phyloP scores from a whole-genome alignment of 495 filamentous ascomycete genomes.

The Aspergillus incahuasiensis region DNA sequence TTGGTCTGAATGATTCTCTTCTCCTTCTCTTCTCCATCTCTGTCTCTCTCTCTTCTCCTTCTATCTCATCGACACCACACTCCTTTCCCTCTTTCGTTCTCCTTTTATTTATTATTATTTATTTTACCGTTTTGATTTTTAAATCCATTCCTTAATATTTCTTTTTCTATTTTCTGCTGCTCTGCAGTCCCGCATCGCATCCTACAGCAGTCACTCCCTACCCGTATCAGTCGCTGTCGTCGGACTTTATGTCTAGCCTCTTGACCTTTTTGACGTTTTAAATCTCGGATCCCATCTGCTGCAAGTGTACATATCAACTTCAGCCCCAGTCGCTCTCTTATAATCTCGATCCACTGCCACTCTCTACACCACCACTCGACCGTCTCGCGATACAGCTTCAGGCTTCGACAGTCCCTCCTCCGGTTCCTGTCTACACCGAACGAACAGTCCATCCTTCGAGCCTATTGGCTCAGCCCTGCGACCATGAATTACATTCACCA shows the following conservation, averaged over 20 bases:
- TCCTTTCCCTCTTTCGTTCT: conserved; percentile 22
- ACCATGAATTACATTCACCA: conserved; percentile 45
- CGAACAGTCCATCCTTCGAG: conserved; percentile 1
- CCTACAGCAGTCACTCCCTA: conserved; percentile 20
- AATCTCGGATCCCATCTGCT: conserved; percentile 14
- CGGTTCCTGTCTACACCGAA: conserved; percentile 9
- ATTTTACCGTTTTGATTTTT: conserved; percentile 4
- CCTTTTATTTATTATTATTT: conserved; percentile 12
- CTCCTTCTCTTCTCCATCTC: conserved; percentile 17
- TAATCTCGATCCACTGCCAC: background rate
- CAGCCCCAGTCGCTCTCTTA: conserved; percentile 10
- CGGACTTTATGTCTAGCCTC: conserved; percentile 16
- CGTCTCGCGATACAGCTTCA: conserved; percentile 22
- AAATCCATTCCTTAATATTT: conserved; percentile 11
- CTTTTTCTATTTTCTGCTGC: conserved; percentile 14
- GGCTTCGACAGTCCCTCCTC: conserved; percentile 8
- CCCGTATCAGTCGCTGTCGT: conserved; percentile 18
- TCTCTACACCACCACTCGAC: background rate
- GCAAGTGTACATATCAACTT: conserved; percentile 16
- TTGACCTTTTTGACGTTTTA: conserved; percentile 8
- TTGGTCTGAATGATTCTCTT: conserved; percentile 7
- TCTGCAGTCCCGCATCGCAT: conserved; percentile 12
- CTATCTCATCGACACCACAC: conserved; percentile 10
- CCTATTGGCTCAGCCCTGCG: conserved; percentile 3
- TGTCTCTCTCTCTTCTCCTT: conserved; percentile 10